Percentiles rank a stretch among this genome's conserved stretches.
phyloP scores from a whole-genome alignment of 2,329 filamentous ascomycete genomes.

The Phyllosticta ampelicida region DNA sequence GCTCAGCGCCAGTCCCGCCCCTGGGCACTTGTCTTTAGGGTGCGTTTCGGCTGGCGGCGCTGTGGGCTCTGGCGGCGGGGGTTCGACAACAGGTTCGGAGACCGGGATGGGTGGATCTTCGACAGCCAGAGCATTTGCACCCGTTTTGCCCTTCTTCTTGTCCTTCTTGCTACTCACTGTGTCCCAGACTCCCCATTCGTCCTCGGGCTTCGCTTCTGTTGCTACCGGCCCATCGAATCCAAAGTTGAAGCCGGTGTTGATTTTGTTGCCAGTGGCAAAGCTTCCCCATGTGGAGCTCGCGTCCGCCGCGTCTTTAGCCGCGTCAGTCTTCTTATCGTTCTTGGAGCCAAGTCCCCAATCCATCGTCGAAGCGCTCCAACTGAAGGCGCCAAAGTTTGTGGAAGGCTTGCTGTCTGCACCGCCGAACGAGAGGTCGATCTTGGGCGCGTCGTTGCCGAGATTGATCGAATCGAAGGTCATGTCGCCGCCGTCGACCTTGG shows the following conservation, averaged over 20 bases:
- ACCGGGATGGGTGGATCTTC: background rate
- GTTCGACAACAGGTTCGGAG: background rate
- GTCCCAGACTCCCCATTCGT: slow-evolving; percentile 5
- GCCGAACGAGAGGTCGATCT: slow-evolving; percentile 38
- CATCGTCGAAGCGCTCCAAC: slow-evolving; percentile 21
- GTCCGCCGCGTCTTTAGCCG: slow-evolving; percentile 12
- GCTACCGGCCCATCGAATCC: slow-evolving; percentile 4
- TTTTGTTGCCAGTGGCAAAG: slow-evolving; percentile 4
- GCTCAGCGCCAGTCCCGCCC: slow-evolving; percentile 4
- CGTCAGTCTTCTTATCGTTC: slow-evolving; percentile 16
- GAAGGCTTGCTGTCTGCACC: slow-evolving; percentile 14
- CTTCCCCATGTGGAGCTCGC: background rate
- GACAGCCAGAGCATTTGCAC: background rate
- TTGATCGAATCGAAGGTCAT: slow-evolving; percentile 38
- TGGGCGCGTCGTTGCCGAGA: slow-evolving; percentile 31
- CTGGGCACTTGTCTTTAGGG: slow-evolving; percentile 9
- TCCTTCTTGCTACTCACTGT: slow-evolving; percentile 13
- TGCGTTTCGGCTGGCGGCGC: slow-evolving; percentile 4
- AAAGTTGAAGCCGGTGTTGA: slow-evolving; percentile 11
- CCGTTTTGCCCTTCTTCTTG: slow-evolving; percentile 20
- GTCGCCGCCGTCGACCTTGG: slow-evolving; percentile 23
- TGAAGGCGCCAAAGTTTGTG: slow-evolving; percentile 22
- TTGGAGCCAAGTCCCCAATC: slow-evolving; percentile 20
- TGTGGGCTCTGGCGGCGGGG: background rate
- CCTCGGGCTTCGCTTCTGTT: slow-evolving; percentile 1